A percentile compares a stretch with the other conserved stretches of the same genome.
phyloP scores from a whole-genome alignment of 805 yeast genomes.

The Clavispora vitiphila region DNA sequence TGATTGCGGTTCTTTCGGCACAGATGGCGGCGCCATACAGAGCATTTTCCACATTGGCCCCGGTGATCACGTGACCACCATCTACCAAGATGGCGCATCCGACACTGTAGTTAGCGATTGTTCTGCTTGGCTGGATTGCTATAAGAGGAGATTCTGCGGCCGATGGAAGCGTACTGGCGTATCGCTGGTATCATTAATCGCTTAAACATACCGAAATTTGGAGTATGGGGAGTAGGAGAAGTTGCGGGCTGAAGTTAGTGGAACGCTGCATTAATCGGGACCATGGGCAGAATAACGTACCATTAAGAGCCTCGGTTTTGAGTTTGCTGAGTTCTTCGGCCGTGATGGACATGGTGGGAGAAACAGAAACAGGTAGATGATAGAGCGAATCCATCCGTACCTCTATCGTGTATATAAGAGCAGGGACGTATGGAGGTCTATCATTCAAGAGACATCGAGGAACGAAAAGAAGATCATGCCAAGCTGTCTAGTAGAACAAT shows the following conservation, averaged over 20 bases:
- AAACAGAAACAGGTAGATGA: background rate
- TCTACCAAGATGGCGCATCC: conserved; percentile 69
- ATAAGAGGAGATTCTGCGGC: no score
- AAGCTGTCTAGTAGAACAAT: no score
- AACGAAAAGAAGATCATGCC: no score
- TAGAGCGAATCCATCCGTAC: background rate
- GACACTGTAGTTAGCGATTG: conserved; percentile 49
- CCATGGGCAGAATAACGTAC: conserved; percentile 12
- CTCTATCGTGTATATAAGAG: background rate
- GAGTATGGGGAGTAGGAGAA: conserved; percentile 68
- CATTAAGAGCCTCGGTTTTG: conserved; percentile 21
- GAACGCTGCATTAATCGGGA: no score
- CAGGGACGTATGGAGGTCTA: no score
- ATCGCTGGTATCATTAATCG: no score
- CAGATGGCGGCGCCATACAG: conserved; percentile 61
- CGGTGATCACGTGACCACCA: conserved; percentile 47
- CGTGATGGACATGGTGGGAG: conserved; percentile 15
- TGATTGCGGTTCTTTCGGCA: conserved; percentile 36
- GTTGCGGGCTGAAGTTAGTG: conserved; percentile 37
- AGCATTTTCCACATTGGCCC: conserved; percentile 94
- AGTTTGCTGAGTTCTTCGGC: conserved; percentile 20
- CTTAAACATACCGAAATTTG: conserved; percentile 49
- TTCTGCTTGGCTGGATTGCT: no score
- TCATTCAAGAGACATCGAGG: no score
- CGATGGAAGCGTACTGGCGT: no score